Percentiles rank a stretch among this genome's conserved stretches.
Evolutionary conservation across 2,329 filamentous ascomycete genomes (phyloP).

Genomic region (Teratosphaeria destructans): DNA sequence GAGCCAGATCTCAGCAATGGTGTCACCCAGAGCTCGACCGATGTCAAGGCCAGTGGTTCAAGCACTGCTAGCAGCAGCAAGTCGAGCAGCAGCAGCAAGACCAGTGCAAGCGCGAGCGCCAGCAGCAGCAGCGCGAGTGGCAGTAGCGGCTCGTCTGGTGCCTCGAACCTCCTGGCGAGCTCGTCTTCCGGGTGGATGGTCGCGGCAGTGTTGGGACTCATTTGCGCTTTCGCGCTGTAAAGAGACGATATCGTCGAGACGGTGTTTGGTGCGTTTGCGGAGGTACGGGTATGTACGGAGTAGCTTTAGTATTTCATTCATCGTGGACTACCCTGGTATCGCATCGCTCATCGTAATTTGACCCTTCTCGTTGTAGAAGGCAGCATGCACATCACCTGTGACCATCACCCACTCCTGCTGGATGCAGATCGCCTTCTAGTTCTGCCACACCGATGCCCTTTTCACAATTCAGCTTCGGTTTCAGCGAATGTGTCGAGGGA

Average conservation of each 20-base stretch:
- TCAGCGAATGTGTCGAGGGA: not conserved
- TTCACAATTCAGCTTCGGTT: not conserved
- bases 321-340: not conserved
- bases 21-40: constrained; percentile 3
- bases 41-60: not conserved
- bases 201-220: not conserved
- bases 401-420: not conserved
- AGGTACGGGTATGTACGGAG: not conserved
- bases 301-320: not conserved
- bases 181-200: not conserved
- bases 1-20: constrained; percentile 31
- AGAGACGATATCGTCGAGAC: not conserved
- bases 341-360: not conserved
- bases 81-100: not conserved
- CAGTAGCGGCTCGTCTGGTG: not conserved
- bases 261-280: not conserved
- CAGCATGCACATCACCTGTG: not conserved
- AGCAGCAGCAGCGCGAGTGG: not conserved
- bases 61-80: not conserved
- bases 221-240: not conserved
- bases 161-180: not conserved
- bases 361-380: not conserved
- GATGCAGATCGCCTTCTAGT: not conserved
- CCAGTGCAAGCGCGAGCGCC: not conserved
- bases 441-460: not conserved